Evolutionary conservation across 2,329 filamentous ascomycete species (phyloP), one percentile per base, ranked within the genome.

Genomic region (Alternaria sp.): DNA sequence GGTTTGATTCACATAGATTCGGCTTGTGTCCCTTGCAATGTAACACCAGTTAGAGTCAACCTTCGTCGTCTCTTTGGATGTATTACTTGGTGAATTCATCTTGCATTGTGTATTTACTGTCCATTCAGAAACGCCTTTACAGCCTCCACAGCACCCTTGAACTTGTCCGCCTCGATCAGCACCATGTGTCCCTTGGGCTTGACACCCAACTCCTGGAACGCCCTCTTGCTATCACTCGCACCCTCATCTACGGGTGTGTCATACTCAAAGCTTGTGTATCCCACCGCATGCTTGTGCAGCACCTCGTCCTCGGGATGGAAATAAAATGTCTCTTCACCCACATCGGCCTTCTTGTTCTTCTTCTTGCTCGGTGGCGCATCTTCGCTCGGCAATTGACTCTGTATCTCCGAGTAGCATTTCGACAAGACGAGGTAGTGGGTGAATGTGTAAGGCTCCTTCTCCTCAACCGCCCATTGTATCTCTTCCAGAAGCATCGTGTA

Each of bases 271-370:
- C 86, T 88, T 25, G 89, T 91, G 67, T 87, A 84, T 13, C 88
- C 93, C 43, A 88, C 65, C 3, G 93, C 91, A 81, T 95, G 87
- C 75, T 89, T 89, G 69, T 96, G 89, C 73, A 97, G 82, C 55
- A 95, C 87, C 83, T 98, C 96, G 76, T 99, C 96, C 82, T 99
- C 96, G 0, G 93, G 91, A 78, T 99, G 96, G 84, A 98, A 99
- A 81, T 94, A 96, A 81, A 93, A 97, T 32, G 88, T 84, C 72
- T 91, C 87, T 9, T 84, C 69, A 4, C 66, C 69, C 6, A 36
- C 64, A n/a, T 67, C 81, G 55, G 47, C 57, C 26, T 64, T 63
- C 67, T 78, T 47, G 78, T 86, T 81, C 65, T 79, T 78, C 69
- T 81, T 83, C 73, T 81, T 84, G 54, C 74, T 73, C 49, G 78